Evolutionary conservation across 257 asterid species (phyloP).

Genomic region (Plantago major): DNA sequence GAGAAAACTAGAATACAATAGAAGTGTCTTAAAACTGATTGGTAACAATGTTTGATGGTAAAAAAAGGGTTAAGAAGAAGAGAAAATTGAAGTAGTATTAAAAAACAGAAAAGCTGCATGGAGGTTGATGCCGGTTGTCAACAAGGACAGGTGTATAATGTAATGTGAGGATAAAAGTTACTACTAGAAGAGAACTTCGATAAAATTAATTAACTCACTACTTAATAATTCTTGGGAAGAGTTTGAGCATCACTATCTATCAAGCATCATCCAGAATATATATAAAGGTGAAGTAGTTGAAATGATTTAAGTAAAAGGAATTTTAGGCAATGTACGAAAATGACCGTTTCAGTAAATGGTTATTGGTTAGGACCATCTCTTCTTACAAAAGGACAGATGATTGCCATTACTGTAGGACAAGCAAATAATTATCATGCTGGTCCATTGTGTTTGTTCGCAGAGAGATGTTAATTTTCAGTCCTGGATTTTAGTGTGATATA

Average conservation of each 20-base stretch:
- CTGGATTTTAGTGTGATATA: no score
- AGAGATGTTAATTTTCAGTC: no score
- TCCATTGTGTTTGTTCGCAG: no score
- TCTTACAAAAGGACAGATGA: no score
- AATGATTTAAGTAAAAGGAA: no score
- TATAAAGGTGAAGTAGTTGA: no score
- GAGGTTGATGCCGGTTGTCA: slow-evolving; percentile 33
- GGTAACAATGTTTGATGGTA: slow-evolving; percentile 32
- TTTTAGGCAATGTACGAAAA: no score
- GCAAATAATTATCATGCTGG: no score
- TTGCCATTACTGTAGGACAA: no score
- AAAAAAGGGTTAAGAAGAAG: slow-evolving; percentile 10
- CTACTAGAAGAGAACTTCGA: background rate
- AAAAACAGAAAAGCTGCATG: slow-evolving; percentile 27
- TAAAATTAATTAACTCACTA: slow-evolving; percentile 18
- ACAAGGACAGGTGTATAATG: slow-evolving; percentile 20
- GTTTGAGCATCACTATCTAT: slow-evolving; percentile 37
- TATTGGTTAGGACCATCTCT: no score
- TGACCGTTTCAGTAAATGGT: no score
- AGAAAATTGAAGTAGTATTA: slow-evolving; percentile 17
- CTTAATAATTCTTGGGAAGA: slow-evolving; percentile 41
- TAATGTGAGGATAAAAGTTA: slow-evolving; percentile 24
- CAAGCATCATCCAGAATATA: background rate
- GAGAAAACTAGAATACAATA: slow-evolving; percentile 10
- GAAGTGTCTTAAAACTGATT: no score